phyloP scores from a whole-genome alignment of 2,329 filamentous ascomycete genomes.

The Xylaria sp. region DNA sequence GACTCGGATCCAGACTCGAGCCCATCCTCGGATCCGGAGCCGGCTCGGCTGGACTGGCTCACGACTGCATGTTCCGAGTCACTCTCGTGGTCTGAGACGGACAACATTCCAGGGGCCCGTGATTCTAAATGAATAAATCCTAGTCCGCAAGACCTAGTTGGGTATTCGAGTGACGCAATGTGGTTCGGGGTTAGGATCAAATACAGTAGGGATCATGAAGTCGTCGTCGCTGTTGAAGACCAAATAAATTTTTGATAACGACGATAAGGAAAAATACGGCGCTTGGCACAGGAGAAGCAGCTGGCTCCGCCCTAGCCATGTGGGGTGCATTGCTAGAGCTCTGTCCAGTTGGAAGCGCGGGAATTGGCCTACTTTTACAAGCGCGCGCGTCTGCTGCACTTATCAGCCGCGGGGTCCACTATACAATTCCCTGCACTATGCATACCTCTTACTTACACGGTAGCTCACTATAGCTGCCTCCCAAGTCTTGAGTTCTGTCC shows the following conservation, averaged over 20 bases:
- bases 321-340: not conserved
- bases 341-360: constrained; percentile 3
- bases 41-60: constrained; percentile 32
- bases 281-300: not conserved
- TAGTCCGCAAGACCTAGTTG: not conserved
- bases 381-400: constrained; percentile 20
- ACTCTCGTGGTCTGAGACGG: constrained; percentile 24
- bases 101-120: constrained; percentile 18
- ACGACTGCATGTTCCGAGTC: constrained; percentile 34
- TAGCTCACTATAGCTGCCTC: no score
- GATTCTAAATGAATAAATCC: not conserved
- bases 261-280: constrained; percentile 16
- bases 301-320: not conserved
- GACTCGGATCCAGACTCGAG: constrained; percentile 51
- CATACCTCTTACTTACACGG: not conserved
- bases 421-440: not conserved
- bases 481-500: no score
- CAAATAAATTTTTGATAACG: constrained; percentile 25
- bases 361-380: not conserved
- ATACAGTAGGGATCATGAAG: constrained; percentile 1
- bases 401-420: not conserved
- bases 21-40: constrained; percentile 27
- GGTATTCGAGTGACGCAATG: not conserved
- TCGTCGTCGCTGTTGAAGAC: constrained; percentile 1
- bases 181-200: not conserved